Evolutionary conservation across 176 grass and related monocot species (phyloP).

Genomic region (Oryza officinalis): DNA sequence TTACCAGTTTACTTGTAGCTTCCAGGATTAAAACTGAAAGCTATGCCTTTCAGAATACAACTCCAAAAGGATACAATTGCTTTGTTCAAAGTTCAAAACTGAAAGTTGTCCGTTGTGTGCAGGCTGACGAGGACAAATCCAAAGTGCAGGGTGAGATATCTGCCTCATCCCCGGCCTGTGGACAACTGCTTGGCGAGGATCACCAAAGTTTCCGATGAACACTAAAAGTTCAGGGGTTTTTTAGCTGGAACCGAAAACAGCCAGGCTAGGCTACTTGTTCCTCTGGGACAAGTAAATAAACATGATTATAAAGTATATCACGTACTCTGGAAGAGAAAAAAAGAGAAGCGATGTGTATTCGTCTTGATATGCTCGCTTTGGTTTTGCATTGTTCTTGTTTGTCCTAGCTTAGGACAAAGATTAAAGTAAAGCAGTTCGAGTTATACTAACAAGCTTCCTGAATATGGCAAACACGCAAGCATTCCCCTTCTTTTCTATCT

Average conservation of each 20-base stretch:
- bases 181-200: slow-evolving; percentile 83
- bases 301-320: neutral
- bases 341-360: neutral
- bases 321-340: neutral
- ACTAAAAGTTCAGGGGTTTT: neutral
- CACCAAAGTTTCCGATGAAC: slow-evolving; percentile 34
- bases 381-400: neutral
- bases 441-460: neutral
- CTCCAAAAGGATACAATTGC: neutral
- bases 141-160: slow-evolving; percentile 46
- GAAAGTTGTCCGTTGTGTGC: neutral
- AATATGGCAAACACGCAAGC: neutral
- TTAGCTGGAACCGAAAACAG: neutral
- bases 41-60: neutral
- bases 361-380: neutral
- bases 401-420: neutral
- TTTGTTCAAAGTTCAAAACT: neutral
- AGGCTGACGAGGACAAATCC: slow-evolving; percentile 68
- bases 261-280: neutral
- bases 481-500: neutral
- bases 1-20: neutral
- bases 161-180: slow-evolving; percentile 73
- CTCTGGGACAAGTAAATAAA: neutral
- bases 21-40: neutral
- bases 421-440: neutral